Evolutionary conservation across 163 green algal genomes (phyloP), one percentile per base, ranked within the genome.

Genomic region (Chloromonas sp.): DNA sequence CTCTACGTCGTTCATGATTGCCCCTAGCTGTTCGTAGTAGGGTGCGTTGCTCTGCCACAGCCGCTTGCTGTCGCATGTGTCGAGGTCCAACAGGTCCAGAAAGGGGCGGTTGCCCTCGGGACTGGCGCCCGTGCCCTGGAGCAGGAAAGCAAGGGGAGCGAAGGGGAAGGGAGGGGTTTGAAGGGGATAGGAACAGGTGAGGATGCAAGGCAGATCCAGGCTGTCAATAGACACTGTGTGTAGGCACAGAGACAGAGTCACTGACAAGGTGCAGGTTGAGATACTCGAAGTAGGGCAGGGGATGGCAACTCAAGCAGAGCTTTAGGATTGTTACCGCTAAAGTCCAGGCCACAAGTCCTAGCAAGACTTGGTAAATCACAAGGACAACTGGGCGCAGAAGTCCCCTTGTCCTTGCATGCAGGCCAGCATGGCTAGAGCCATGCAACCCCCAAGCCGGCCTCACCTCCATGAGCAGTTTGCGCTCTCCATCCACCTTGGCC

Each of bases 71-170:
- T 85, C 81, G 58, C 87, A 62, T 78, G 84, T 71, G 70, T 83
- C 71, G 2, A 84, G 14, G 62, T 84, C 81, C 61, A 84, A 60
- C 14, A 84, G 14, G 62, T 76, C 97, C 85, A 99, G 85, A 91
- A 99, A 99, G 36, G 97, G 97, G 62, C 87, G 89, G 83, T 96
- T 96, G 81, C 97, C 97, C 86, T 98, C 91, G 0, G 87, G 87
- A 0, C 57, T 85, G 58, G 90, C 90, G 3, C 90, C 90, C 2
- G 59, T 89, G 83, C 90, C 92, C 60, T 91, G 60, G 71, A 79
- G 76, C 2, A 88, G 66, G 66, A 11, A 5, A 74, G 5, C 66
- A 36, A n/a, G 11, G 14, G 70, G 36, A 36, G 36, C 36, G 36
- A 36, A 36, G 36, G 36, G 36, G 36, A 59, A 14, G 14, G 14